Evolutionary conservation across 306 rosid species (phyloP).

Genomic region (Gleditsia sinensis): DNA sequence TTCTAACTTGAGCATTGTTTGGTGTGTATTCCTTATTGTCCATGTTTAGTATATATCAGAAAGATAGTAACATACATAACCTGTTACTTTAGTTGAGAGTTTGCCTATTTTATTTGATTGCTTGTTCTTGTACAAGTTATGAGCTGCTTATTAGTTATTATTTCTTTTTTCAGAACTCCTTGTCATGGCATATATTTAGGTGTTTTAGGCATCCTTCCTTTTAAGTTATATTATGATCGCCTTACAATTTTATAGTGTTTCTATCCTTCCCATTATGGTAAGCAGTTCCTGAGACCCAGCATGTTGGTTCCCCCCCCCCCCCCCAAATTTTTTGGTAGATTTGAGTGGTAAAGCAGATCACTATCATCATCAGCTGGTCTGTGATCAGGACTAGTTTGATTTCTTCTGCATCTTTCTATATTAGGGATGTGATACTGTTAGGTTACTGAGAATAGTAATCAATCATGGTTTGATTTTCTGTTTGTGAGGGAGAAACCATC

Average conservation of each 20-base stretch:
- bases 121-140: neutral
- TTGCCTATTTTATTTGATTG: neutral
- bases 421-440: neutral
- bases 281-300: no score
- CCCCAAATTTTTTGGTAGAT: neutral
- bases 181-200: neutral
- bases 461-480: neutral
- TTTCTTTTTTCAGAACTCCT: neutral
- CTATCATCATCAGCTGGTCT: neutral
- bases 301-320: no score
- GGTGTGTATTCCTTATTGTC: neutral
- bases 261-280: neutral
- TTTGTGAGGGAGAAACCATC: neutral
- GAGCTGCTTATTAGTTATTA: conserved; percentile 21
- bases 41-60: conserved; percentile 18
- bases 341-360: neutral
- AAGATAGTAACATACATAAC: neutral
- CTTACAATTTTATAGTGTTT: neutral
- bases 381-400: neutral
- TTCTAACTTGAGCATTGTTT: neutral
- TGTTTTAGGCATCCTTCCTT: neutral
- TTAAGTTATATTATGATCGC: neutral
- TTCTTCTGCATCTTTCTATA: neutral
- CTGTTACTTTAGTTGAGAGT: neutral
- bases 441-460: neutral